A percentile compares a stretch with the other conserved stretches of the same genome.
Conservation (phyloP, 805 yeast species). For the Pichia cabralensis region DNA sequence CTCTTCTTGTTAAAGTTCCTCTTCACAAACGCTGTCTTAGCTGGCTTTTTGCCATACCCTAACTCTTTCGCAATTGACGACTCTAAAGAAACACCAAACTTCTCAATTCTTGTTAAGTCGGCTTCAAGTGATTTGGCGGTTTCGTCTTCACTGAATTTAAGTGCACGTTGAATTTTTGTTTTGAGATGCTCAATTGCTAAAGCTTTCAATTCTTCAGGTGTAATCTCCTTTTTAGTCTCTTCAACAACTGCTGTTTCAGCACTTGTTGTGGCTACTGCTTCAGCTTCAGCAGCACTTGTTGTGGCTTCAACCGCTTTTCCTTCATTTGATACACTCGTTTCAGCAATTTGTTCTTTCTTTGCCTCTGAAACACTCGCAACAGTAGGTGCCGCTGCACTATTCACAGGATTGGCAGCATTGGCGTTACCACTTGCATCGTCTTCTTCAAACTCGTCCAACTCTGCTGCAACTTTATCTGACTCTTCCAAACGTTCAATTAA, state of each 20-base stretch:
- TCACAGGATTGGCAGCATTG: background rate
- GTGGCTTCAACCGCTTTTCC: background rate
- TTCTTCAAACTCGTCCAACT: constrained; percentile 17
- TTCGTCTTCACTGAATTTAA: constrained; percentile 64
- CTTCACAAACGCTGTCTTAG: too few relatives aligned
- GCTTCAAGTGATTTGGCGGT: constrained; percentile 43
- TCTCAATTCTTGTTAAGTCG: constrained; percentile 61
- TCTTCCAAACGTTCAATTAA: constrained; percentile 56
- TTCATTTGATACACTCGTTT: constrained; percentile 9
- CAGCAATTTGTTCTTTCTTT: constrained; percentile 6
- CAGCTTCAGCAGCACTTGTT: constrained; percentile 11
- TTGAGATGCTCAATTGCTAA: constrained; percentile 58
- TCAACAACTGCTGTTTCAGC: constrained; percentile 8
- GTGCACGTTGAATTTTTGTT: constrained; percentile 61
- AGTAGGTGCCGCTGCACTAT: constrained; percentile 13
- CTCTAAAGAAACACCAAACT: constrained; percentile 70
- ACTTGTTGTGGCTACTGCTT: constrained; percentile 12
- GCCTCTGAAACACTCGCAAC: constrained; percentile 11
- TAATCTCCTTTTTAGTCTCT: constrained; percentile 13
- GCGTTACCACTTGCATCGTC: constrained; percentile 2
- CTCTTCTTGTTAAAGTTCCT: background rate
- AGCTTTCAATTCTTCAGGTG: too few relatives aligned
- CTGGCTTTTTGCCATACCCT: constrained; percentile 33
- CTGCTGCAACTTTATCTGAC: constrained; percentile 33
- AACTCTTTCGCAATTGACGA: constrained; percentile 60